A percentile compares a stretch with the other conserved stretches of the same genome.
phyloP scores from a whole-genome alignment of 176 grass and related monocot species.

The Rhynchospora pubera region DNA sequence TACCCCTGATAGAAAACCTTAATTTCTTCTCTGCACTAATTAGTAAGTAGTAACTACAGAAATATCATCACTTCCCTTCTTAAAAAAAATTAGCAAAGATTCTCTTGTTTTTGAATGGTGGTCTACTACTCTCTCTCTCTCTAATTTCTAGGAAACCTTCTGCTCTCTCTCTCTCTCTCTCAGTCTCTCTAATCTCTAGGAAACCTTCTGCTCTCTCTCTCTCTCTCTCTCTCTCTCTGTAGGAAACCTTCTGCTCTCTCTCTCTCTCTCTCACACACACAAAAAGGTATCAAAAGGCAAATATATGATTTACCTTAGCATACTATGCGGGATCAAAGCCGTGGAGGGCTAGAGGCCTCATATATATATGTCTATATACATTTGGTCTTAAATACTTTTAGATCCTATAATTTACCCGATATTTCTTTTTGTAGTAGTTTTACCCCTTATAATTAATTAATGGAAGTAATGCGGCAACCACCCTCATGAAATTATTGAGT shows the following conservation, averaged over 20 bases:
- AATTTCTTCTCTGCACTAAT: background rate
- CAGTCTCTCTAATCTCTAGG: background rate
- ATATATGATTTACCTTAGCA: background rate
- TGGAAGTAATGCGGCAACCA: background rate
- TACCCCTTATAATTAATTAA: background rate
- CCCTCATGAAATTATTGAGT: background rate
- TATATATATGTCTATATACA: background rate
- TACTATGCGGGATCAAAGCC: background rate
- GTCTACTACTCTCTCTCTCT: background rate
- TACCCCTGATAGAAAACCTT: background rate
- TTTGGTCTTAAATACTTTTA: background rate
- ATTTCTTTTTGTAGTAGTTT: background rate
- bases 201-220: background rate
- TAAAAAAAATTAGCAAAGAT: background rate
- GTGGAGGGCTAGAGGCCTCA: background rate
- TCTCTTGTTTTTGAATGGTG: background rate
- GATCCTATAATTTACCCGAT: too few species aligned
- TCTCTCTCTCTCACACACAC: constrained; percentile 12
- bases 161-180: constrained; percentile 4
- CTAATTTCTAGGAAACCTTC: background rate
- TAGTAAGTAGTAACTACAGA: background rate
- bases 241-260: background rate
- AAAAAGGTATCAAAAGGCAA: background rate
- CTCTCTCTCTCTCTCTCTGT: background rate
- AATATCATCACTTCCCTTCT: background rate